Conservation (phyloP, 176 grass and related monocot species). For the Bonia amplexicaulis region DNA sequence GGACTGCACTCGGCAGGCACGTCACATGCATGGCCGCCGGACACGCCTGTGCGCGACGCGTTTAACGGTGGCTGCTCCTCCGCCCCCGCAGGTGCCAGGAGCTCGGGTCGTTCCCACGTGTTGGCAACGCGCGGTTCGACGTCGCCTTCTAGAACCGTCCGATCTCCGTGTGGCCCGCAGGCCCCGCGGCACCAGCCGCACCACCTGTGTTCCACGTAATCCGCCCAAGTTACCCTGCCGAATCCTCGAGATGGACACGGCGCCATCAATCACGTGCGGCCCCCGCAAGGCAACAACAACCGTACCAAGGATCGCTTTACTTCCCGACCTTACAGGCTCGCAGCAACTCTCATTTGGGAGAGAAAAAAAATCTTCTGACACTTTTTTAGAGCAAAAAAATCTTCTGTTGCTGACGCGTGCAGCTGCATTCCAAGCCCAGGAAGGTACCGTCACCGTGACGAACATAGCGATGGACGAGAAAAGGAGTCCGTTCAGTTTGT, state of each 20-base stretch:
- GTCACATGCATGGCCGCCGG: not conserved
- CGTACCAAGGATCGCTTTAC: not conserved
- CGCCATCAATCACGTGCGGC: conserved; percentile 7
- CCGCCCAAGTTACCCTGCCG: not conserved
- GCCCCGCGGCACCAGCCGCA: not conserved
- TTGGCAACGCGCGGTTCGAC: not conserved
- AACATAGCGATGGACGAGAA: not conserved
- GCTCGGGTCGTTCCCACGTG: conserved; percentile 17
- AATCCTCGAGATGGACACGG: not conserved
- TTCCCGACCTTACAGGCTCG: not conserved
- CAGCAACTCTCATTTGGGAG: not conserved
- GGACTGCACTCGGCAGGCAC: not conserved
- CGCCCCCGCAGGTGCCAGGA: conserved; percentile 25
- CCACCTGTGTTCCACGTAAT: conserved; percentile 10
- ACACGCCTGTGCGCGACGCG: not conserved
- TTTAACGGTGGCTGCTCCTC: conserved; percentile 20
- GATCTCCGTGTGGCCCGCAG: not conserved
- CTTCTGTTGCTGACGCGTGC: not conserved
- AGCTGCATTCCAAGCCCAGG: not conserved
- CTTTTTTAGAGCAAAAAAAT: not conserved
- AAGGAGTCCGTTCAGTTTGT: not conserved
- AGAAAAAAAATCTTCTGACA: not conserved
- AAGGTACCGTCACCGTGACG: not conserved
- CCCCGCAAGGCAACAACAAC: not conserved
- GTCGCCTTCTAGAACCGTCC: conserved; percentile 12